Percentiles rank a stretch among this genome's conserved stretches.
phyloP scores from a whole-genome alignment of 164 flowering plant species.

The Euptelea pleiosperma region DNA sequence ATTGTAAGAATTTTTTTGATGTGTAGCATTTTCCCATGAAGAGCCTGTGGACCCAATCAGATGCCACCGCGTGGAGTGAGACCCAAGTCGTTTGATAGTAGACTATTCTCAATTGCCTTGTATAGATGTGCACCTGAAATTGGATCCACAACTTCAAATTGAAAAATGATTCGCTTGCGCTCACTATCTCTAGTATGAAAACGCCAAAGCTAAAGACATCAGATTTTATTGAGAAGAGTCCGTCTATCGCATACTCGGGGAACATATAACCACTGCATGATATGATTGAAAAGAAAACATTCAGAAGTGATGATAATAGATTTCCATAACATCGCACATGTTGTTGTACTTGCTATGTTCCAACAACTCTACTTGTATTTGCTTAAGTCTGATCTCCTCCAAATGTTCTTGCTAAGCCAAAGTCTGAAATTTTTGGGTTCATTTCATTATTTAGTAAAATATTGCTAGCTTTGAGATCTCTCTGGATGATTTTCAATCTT shows the following conservation, averaged over 20 bases:
- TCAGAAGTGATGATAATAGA: too few species aligned
- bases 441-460: conserved; percentile 6
- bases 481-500: conserved; percentile 12
- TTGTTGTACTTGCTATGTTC: conserved; percentile 13
- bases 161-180: too few species aligned
- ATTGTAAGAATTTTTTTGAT: too few species aligned
- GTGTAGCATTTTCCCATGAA: too few species aligned
- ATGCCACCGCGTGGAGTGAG: too few species aligned
- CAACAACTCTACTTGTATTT: conserved; percentile 10
- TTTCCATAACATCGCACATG: too few species aligned
- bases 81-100: too few species aligned
- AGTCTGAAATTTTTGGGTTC: conserved; percentile 13
- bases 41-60: too few species aligned
- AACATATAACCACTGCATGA: conserved; percentile 12
- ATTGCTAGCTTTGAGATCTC: conserved; percentile 13
- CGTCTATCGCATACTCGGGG: conserved; percentile 9
- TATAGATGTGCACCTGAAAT: too few species aligned
- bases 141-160: too few species aligned
- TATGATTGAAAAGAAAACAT: background rate
- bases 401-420: conserved; percentile 10
- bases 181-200: conserved; percentile 8
- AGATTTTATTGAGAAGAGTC: conserved; percentile 10
- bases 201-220: conserved; percentile 15
- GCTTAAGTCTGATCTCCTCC: conserved; percentile 10
- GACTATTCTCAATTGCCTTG: too few species aligned